Evolutionary conservation across 345 rosid genomes (phyloP).

Genomic region (Populus alba): DNA sequence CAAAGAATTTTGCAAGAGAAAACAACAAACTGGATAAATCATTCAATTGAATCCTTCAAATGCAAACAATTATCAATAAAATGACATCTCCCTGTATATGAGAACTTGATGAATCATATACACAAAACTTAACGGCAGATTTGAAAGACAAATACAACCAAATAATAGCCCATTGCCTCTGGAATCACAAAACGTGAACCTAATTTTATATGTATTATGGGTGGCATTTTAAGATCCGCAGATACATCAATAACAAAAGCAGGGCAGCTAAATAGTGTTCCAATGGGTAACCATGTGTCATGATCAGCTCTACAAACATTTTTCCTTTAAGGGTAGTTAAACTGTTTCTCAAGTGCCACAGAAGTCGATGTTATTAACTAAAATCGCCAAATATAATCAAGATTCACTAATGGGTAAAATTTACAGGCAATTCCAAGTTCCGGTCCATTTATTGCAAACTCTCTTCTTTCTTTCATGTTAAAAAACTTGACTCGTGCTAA

Average conservation of each 20-base stretch:
- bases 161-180: background rate
- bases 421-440: background rate
- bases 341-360: background rate
- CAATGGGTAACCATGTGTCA: background rate
- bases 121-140: background rate
- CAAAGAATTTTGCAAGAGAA: constrained; percentile 2
- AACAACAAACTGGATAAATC: constrained; percentile 5
- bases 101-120: constrained; percentile 2
- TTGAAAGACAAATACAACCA: background rate
- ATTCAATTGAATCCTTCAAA: constrained; percentile 5
- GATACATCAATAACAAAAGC: background rate
- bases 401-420: background rate
- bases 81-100: background rate
- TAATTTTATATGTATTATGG: background rate
- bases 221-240: background rate
- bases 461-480: background rate
- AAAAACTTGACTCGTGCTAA: background rate
- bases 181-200: background rate
- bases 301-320: background rate
- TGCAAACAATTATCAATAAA: background rate
- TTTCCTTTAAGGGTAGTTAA: background rate
- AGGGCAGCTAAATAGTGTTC: background rate
- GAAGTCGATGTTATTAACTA: background rate
- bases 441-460: background rate
- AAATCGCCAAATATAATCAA: background rate